A percentile compares a stretch with the other conserved stretches of the same genome.
phyloP scores from a whole-genome alignment of 1,284 basidiomycete genomes.

The Microbotryum scabiosae region DNA sequence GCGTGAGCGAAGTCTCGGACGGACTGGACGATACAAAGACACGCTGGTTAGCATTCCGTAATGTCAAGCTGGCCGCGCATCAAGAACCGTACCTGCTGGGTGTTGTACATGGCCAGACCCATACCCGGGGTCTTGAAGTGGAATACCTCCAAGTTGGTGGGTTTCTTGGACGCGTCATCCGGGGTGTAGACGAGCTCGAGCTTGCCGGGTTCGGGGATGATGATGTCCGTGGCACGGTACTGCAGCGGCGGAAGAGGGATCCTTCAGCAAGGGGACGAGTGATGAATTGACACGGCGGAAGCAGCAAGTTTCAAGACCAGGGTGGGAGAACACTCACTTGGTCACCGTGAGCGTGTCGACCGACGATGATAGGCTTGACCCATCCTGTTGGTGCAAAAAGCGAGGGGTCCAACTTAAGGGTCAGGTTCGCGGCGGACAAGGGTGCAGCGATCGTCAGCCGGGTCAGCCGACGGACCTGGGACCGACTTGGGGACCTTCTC shows the following conservation, averaged over 20 bases:
- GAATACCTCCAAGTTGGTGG: constrained; percentile 54
- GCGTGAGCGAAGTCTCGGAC: constrained; percentile 93
- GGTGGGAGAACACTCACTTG: constrained; percentile 49
- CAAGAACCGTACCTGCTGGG: constrained; percentile 58
- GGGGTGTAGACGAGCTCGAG: constrained; percentile 82
- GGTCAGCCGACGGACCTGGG: constrained; percentile 43
- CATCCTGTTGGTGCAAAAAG: constrained; percentile 52
- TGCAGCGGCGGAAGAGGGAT: constrained; percentile 34
- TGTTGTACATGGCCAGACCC: constrained; percentile 44
- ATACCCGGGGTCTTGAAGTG: constrained; percentile 84
- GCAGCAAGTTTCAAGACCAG: background rate
- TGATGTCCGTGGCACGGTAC: constrained; percentile 84
- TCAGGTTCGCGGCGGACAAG: no score
- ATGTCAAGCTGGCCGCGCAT: background rate
- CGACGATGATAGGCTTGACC: constrained; percentile 93
- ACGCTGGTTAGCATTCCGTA: background rate
- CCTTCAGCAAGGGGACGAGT: constrained; percentile 5
- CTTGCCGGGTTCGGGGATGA: constrained; percentile 80
- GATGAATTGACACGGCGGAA: constrained; percentile 4
- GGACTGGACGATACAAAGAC: constrained; percentile 48
- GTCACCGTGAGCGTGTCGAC: constrained; percentile 95
- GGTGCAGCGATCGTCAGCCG: background rate
- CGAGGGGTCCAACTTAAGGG: background rate
- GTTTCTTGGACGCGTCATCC: constrained; percentile 49
- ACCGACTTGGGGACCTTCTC: constrained; percentile 82